A percentile compares a stretch with the other conserved stretches of the same genome.
Conservation (phyloP, 345 rosid genomes). For the Gossypium mustelinum region DNA sequence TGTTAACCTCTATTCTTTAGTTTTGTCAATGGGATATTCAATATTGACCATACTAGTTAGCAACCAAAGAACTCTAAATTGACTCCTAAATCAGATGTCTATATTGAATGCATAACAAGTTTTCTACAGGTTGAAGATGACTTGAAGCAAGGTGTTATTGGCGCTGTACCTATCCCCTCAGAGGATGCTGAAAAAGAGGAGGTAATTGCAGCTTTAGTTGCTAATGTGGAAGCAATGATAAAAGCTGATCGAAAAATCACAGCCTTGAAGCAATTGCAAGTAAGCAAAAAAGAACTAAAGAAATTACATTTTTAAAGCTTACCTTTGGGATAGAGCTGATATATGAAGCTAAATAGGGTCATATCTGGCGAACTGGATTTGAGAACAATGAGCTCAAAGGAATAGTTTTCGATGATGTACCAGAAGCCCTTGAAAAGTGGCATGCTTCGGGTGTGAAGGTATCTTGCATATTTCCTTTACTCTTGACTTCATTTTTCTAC, state of each 20-base stretch:
- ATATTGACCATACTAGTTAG: not conserved
- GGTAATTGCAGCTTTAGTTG: constrained; percentile 78
- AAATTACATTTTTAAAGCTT: not conserved
- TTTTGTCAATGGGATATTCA: not conserved
- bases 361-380: constrained; percentile 93
- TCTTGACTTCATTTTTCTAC: not conserved
- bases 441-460: constrained; percentile 82
- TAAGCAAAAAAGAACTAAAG: constrained; percentile 26
- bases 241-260: constrained; percentile 92
- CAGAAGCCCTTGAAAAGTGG: constrained; percentile 84
- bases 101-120: not conserved
- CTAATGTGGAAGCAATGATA: constrained; percentile 88
- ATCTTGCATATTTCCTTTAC: not conserved
- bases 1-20: not conserved
- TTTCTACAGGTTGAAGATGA: constrained; percentile 68
- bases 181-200: constrained; percentile 71
- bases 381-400: constrained; percentile 68
- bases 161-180: constrained; percentile 64
- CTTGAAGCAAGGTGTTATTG: constrained; percentile 58
- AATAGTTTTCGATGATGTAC: constrained; percentile 79
- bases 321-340: constrained; percentile 11
- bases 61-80: not conserved
- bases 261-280: constrained; percentile 92
- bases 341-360: constrained; percentile 55
- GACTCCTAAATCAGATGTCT: constrained; percentile 1